Base-by-base conservation (phyloP, 1,139 yeast species). In the Blastobotrys malaysiensis region DNA sequence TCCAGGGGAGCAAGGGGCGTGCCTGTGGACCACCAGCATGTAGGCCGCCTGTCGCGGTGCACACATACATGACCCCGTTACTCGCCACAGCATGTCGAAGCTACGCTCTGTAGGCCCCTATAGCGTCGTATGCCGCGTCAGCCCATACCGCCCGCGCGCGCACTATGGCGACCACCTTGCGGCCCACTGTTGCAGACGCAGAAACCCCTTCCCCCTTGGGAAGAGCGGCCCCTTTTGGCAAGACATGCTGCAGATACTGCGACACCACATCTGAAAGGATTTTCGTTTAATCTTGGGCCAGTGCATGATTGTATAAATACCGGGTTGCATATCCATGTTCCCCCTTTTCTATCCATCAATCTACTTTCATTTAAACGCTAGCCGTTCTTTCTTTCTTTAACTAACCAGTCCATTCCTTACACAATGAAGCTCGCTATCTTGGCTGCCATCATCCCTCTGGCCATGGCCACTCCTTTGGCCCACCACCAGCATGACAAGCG, bases 401-500 rank as follows among this genome's bases (percentile, higher is more conserved):
- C 16, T 16, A 45, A 21, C 31, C 19, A 45, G 27, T 43, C 20
- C 45, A 45, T 24, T 45, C 48, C 27, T 31, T 22, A 26, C 46
- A 20, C 47, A 43, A 51, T 54, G 54, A 48, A 49, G 49, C 43
- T 48, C 53, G 44, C 52, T 36, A n/a, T 43, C 19, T 9, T 49
- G 13, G 48, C 53, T 50, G 43, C 51, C 45, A 48, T 52, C 5
- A 39, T 58, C 22, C 27, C 50, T 47, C 49, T 39, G 48, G 60
- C 58, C 22, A n/a, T 52, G 27, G 56, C 61, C 49, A 52, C 54
- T 16, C 54, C 59, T 13, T 59, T 63, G 44, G 63, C 57, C 36
- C 57, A 54, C 50, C 52, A 52, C 46, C 47, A 55, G 45, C 54
- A 51, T 44, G 61, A 56, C 53, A 65, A 65, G 57, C 64, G 69